A percentile compares a stretch with the other conserved stretches of the same genome.
Conservation (phyloP, 2,329 filamentous ascomycete genomes). For the Ustulina deusta region DNA sequence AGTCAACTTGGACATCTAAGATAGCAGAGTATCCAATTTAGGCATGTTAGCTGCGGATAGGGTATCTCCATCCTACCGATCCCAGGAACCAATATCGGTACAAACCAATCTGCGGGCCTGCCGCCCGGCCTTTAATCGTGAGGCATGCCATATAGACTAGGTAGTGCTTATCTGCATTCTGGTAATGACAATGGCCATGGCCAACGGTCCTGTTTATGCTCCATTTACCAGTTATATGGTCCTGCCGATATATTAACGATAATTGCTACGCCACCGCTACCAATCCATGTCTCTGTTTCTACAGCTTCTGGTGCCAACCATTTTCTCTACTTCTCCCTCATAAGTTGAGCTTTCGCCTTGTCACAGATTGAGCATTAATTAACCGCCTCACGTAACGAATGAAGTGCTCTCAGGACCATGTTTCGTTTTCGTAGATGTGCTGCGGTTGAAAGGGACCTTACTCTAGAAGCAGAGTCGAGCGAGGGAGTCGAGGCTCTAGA, state of each 20-base stretch:
- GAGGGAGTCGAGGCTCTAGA: slow-evolving; percentile 41
- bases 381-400: not conserved
- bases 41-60: slow-evolving; percentile 41
- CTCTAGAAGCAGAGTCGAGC: slow-evolving; percentile 40
- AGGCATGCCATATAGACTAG: not conserved
- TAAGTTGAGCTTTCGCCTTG: slow-evolving; percentile 4
- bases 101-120: slow-evolving; percentile 28
- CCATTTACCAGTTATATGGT: not conserved
- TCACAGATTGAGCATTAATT: not conserved
- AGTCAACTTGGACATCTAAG: not conserved
- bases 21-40: slow-evolving; percentile 42
- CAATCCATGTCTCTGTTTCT: not conserved
- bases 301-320: not conserved
- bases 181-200: slow-evolving; percentile 12
- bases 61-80: slow-evolving; percentile 36
- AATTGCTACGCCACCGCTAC: slow-evolving; percentile 12
- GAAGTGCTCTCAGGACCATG: slow-evolving; percentile 23
- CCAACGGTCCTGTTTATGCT: not conserved
- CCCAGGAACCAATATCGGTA: slow-evolving; percentile 34
- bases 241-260: slow-evolving; percentile 16
- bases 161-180: slow-evolving; percentile 16
- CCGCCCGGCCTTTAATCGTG: slow-evolving; percentile 29
- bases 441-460: slow-evolving; percentile 33
- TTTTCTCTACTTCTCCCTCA: slow-evolving; percentile 5
- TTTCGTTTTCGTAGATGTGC: slow-evolving; percentile 47